A percentile compares a stretch with the other conserved stretches of the same genome.
These are phyloP conservation scores for Xylariaceae sp. DNA, from an alignment of 2,329 filamentous ascomycete species.

Conservation along the genomic window DNA sequence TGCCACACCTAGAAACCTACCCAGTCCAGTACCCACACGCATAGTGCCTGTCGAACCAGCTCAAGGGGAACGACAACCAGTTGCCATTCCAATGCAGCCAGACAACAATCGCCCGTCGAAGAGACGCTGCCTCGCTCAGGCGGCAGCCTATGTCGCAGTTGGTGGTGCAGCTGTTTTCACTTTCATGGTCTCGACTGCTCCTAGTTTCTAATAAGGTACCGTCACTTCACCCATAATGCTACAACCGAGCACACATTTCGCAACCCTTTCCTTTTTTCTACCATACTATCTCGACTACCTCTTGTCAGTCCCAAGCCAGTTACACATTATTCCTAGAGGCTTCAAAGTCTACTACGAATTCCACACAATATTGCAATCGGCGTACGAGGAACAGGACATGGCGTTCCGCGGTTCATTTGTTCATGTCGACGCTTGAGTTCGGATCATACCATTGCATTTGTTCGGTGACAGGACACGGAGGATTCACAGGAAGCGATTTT, in stretches of 20 bases:
- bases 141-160: conserved; percentile 35
- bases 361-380: conserved; percentile 4
- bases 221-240: too few relatives aligned
- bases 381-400: conserved; percentile 8
- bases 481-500: conserved; percentile 1
- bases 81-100: conserved; percentile 3
- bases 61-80: background rate
- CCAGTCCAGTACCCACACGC: background rate
- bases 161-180: conserved; percentile 37
- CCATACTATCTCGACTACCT: background rate
- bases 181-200: conserved; percentile 34
- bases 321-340: background rate
- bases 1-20: background rate
- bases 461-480: conserved; percentile 1
- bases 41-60: background rate
- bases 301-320: background rate
- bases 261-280: background rate
- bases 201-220: conserved; percentile 16
- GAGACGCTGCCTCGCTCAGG: conserved; percentile 35
- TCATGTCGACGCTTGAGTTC: conserved; percentile 5
- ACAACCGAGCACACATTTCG: background rate
- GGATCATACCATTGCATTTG: conserved; percentile 16
- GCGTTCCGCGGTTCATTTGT: conserved; percentile 23
- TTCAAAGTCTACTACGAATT: background rate
- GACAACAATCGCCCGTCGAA: conserved; percentile 30